Percentiles rank a stretch among this genome's conserved stretches.
These are phyloP conservation scores for Colletotrichum sp. DNA, from an alignment of 2,329 filamentous ascomycete species.

Conservation along the genomic window DNA sequence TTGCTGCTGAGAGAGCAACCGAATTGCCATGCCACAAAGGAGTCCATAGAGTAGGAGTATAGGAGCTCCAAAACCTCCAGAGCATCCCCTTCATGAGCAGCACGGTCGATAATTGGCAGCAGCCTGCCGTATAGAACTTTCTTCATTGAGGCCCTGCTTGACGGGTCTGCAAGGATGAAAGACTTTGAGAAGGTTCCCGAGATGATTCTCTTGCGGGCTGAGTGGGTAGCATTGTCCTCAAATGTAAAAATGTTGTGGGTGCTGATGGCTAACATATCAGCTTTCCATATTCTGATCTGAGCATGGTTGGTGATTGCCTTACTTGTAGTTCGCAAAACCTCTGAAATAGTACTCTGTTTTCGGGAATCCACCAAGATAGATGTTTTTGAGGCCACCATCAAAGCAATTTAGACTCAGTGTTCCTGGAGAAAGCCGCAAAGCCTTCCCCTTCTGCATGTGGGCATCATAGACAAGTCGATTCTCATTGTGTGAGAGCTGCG, in stretches of 20 bases:
- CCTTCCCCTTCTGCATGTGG: not conserved
- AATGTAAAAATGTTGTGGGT: not conserved
- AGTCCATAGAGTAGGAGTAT: not conserved
- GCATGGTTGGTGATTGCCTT: not conserved
- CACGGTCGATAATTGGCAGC: not conserved
- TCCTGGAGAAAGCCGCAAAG: not conserved
- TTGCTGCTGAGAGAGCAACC: not conserved
- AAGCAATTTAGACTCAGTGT: not conserved
- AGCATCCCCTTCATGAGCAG: not conserved
- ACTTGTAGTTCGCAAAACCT: not conserved
- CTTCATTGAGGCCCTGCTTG: not conserved
- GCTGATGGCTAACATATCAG: not conserved
- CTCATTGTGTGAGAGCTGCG: not conserved
- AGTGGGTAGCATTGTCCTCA: not conserved
- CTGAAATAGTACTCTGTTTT: not conserved
- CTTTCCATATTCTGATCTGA: not conserved
- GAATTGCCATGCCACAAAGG: not conserved
- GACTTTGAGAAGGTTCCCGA: not conserved
- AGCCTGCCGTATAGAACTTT: not conserved
- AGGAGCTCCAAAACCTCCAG: not conserved
- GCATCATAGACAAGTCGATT: not conserved
- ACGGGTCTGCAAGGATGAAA: not conserved
- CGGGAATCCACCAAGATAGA: not conserved
- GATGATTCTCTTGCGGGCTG: not conserved
- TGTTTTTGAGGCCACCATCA: not conserved